These are phyloP conservation scores for Thielaviopsis musarum DNA, from an alignment of 2,329 filamentous ascomycete species.

Conservation along the genomic window DNA sequence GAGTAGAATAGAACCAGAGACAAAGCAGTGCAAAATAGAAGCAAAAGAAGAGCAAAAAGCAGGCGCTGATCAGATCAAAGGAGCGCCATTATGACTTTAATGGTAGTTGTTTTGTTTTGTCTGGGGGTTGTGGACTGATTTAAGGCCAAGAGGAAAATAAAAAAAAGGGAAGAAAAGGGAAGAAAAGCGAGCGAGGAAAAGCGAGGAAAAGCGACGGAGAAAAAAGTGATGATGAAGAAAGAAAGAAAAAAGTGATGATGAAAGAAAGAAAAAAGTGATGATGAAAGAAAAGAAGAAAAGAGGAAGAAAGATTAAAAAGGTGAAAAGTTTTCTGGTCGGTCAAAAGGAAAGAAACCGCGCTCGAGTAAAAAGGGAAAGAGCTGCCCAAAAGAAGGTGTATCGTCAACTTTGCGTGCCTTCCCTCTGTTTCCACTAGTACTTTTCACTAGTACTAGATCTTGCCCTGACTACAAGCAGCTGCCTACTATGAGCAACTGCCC, in stretches of 20 bases:
- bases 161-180: not conserved
- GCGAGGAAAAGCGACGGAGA: not conserved
- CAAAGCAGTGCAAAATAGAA: not conserved
- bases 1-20: not conserved
- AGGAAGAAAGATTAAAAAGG: not conserved
- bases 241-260: not conserved
- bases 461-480: no score
- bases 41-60: not conserved
- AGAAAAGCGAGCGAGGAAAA: not conserved
- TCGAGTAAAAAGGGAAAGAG: not conserved
- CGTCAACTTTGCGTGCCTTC: no score
- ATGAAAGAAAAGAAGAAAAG: not conserved
- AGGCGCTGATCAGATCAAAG: not conserved
- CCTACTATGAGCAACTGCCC: no score
- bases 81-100: conserved; percentile 1
- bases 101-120: not conserved
- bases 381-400: no score
- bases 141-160: not conserved
- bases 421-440: no score
- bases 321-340: not conserved
- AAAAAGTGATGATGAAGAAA: no score
- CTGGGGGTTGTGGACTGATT: no score
- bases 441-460: no score
- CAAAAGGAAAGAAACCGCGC: not conserved
- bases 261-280: not conserved